Evolutionary conservation across 371 early-diverging fungal genomes (phyloP).

Genomic region (Mucor irregularis): DNA sequence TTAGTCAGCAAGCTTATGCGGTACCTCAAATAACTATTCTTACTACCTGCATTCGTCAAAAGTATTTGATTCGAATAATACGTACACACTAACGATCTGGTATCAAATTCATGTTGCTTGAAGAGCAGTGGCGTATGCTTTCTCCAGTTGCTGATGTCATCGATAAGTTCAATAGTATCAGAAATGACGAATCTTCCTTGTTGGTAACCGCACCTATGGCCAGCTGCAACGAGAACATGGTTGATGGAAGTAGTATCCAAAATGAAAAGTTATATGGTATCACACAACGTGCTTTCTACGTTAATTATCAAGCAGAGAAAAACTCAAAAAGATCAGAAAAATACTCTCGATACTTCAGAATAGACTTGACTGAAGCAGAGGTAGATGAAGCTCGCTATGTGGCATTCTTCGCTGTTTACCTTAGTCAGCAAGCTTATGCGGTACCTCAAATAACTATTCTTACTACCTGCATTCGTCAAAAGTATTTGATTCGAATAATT

Average conservation of each 20-base stretch:
- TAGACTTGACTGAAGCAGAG: constrained; percentile 13
- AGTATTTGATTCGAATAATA: constrained; percentile 18
- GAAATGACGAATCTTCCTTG: constrained; percentile 1
- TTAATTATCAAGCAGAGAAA: constrained; percentile 12
- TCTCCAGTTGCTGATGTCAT: constrained; percentile 19
- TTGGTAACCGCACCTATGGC: constrained; percentile 24
- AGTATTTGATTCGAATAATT: constrained; percentile 19
- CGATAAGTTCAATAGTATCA: constrained; percentile 19
- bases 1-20: constrained; percentile 32
- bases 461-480: constrained; percentile 20
- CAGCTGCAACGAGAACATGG: constrained; percentile 22
- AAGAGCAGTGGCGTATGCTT: constrained; percentile 51
- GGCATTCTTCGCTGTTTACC: constrained; percentile 34
- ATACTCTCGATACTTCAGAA: not conserved
- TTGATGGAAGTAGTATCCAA: constrained; percentile 6
- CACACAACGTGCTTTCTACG: constrained; percentile 24
- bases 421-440: constrained; percentile 32
- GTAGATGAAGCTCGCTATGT: constrained; percentile 36
- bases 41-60: constrained; percentile 20
- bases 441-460: constrained; percentile 20
- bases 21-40: constrained; percentile 20
- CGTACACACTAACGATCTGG: constrained; percentile 23
- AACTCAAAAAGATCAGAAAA: not conserved
- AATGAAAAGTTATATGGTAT: constrained; percentile 22
- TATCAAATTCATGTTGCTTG: constrained; percentile 22